Conservation (phyloP, 1,139 yeast genomes). For the Yamadazyma triangularis region DNA sequence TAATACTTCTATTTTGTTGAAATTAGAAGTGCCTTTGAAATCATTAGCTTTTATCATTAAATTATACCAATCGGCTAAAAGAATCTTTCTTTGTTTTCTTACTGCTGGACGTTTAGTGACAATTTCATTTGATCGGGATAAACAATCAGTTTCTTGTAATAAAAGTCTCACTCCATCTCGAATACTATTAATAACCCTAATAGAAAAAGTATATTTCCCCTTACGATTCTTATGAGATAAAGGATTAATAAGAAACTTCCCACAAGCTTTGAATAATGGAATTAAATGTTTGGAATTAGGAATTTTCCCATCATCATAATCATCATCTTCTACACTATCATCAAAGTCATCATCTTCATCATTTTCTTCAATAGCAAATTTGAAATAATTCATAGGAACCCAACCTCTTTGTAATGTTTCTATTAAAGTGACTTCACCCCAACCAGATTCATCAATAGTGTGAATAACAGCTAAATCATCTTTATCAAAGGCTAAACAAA, state of each 20-base stretch:
- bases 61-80: conserved; percentile 88
- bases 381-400: conserved; percentile 93
- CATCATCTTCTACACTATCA: conserved; percentile 12
- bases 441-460: conserved; percentile 86
- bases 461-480: conserved; percentile 85
- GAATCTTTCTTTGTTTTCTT: conserved; percentile 68
- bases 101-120: conserved; percentile 69
- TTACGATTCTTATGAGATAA: conserved; percentile 42
- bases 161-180: conserved; percentile 81
- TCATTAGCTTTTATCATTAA: conserved; percentile 84
- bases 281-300: conserved; percentile 47
- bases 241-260: conserved; percentile 71
- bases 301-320: conserved; percentile 18
- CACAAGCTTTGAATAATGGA: conserved; percentile 68
- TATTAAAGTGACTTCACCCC: conserved; percentile 91
- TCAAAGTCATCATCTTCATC: conserved; percentile 14
- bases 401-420: conserved; percentile 80
- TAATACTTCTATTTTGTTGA: conserved; percentile 62
- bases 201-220: conserved; percentile 44
- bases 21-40: conserved; percentile 66
- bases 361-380: conserved; percentile 49
- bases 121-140: conserved; percentile 76
- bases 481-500: conserved; percentile 78
- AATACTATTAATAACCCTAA: conserved; percentile 40
- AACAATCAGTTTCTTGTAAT: conserved; percentile 74